A percentile compares a stretch with the other conserved stretches of the same genome.
phyloP scores from a whole-genome alignment of 2,329 filamentous ascomycete genomes.

The Diaporthe humulicola region DNA sequence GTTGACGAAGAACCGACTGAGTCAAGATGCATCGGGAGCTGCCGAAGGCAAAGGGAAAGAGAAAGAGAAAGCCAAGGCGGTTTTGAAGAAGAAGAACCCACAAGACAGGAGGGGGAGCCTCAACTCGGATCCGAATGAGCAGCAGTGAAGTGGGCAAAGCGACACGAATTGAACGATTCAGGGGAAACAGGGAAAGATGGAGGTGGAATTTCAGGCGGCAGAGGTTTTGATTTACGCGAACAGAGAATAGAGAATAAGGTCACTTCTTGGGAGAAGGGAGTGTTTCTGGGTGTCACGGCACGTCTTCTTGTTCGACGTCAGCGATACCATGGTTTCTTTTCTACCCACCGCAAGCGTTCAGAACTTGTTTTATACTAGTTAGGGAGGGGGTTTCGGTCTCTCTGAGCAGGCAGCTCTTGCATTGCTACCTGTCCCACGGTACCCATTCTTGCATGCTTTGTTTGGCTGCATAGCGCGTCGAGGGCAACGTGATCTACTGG shows the following conservation, averaged over 20 bases:
- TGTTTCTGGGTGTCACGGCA: slow-evolving; percentile 15
- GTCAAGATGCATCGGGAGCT: slow-evolving; percentile 28
- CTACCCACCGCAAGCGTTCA: slow-evolving; percentile 1
- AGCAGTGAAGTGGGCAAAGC: background rate
- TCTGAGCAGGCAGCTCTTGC: background rate
- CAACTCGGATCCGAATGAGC: slow-evolving; percentile 31
- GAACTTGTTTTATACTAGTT: background rate
- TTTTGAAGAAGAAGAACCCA: slow-evolving; percentile 43
- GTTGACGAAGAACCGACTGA: slow-evolving; percentile 39
- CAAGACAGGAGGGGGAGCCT: slow-evolving; percentile 47
- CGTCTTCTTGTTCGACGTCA: slow-evolving; percentile 23
- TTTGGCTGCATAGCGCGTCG: slow-evolving; percentile 7
- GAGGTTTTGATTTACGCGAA: background rate
- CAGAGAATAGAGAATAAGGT: slow-evolving; percentile 9
- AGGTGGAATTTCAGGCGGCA: background rate
- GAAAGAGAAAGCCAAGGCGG: slow-evolving; percentile 39
- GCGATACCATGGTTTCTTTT: background rate
- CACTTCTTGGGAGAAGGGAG: background rate
- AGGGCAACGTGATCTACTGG: background rate
- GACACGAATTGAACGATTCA: background rate
- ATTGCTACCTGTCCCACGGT: slow-evolving; percentile 8
- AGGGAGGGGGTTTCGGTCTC: background rate
- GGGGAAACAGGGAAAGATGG: background rate
- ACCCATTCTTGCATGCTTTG: slow-evolving; percentile 2
- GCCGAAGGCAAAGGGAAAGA: slow-evolving; percentile 35